A percentile compares a stretch with the other conserved stretches of the same genome.
Evolutionary conservation across 2,329 filamentous ascomycete species (phyloP).

Genomic region (Akanthomyces dipterigenus): DNA sequence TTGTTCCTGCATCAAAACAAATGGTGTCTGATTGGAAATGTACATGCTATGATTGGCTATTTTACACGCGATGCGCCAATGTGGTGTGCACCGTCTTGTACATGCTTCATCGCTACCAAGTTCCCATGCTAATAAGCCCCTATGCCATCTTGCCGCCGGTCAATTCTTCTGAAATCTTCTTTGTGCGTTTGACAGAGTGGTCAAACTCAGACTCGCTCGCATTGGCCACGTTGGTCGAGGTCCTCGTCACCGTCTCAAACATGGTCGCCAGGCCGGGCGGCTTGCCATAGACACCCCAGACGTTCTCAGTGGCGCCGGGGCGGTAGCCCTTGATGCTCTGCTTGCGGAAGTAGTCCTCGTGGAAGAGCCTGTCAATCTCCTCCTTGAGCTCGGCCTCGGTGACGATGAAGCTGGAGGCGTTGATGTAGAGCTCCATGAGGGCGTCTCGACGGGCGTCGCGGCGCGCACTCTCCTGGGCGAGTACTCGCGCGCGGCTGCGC

Average conservation of each 20-base stretch:
- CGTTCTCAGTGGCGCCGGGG: constrained; percentile 36
- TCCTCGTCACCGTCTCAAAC: constrained; percentile 31
- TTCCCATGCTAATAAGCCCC: background rate
- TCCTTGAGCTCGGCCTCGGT: constrained; percentile 68
- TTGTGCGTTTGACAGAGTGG: constrained; percentile 45
- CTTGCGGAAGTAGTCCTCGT: constrained; percentile 48
- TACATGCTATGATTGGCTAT: constrained; percentile 7
- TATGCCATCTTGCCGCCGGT: constrained; percentile 52
- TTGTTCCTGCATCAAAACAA: background rate
- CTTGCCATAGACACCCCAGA: constrained; percentile 44
- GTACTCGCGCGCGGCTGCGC: constrained; percentile 35
- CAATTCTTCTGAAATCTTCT: constrained; percentile 50
- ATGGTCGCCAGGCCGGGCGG: constrained; percentile 40
- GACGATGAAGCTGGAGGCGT: constrained; percentile 80
- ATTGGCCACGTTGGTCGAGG: constrained; percentile 31
- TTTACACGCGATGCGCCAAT: constrained; percentile 8
- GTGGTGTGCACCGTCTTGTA: background rate
- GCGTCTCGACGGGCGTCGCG: constrained; percentile 58
- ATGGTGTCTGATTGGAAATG: constrained; percentile 4
- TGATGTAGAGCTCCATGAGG: constrained; percentile 83
- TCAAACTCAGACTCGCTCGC: constrained; percentile 32
- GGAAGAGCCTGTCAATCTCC: constrained; percentile 71
- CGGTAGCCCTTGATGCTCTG: constrained; percentile 24
- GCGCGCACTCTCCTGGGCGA: constrained; percentile 38
- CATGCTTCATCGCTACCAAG: background rate